Evolutionary conservation across 148 eudicot species (phyloP), one percentile per base, ranked within the genome.

Genomic region (Silene uniflora): DNA sequence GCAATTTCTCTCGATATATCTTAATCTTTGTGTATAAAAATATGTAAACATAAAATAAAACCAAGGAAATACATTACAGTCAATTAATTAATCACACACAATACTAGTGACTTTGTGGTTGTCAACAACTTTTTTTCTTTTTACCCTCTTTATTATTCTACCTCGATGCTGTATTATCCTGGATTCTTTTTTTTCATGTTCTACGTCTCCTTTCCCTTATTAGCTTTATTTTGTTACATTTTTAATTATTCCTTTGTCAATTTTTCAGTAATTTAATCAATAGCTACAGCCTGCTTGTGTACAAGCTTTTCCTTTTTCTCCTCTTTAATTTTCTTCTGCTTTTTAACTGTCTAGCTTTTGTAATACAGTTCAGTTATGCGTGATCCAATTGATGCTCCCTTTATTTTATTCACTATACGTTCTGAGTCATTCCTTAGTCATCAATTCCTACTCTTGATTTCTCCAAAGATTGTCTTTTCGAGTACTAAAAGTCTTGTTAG

Each of bases 241-340:
- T 72, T 25, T 24, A 27, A 10, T 54, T 3, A 16, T 17, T 39
- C 13, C 19, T 21, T 71, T 56, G 52, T 19, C 32, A 21, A 8
- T 59, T 14, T 59, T 60, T 0, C 12, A 16, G 14, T 73, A 55
- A 17, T 79, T 27, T 46, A 58, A 8, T 79, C 16, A 65, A 46
- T 13, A 23, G 59, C 58, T 73, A 67, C 81, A 79, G 73, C 67
- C 66, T 73, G 72, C 67, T 73, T 73, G 72, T n/a, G 75, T 73
- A 79, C 77, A 73, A 79, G 77, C 81, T 68, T 79, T 79, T 73
- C 73, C 77, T 73, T 79, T 79, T 27, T 39, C 29, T 6, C 18
- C 52, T 22, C 42, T 56, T 6, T n/a, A 3, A 18, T 23, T 76
- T 39, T 46, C 29, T 1, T 49, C 22, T 1, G 19, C 61, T 73